phyloP scores from a whole-genome alignment of 2,329 filamentous ascomycete species.

The Fusarium agapanthi region DNA sequence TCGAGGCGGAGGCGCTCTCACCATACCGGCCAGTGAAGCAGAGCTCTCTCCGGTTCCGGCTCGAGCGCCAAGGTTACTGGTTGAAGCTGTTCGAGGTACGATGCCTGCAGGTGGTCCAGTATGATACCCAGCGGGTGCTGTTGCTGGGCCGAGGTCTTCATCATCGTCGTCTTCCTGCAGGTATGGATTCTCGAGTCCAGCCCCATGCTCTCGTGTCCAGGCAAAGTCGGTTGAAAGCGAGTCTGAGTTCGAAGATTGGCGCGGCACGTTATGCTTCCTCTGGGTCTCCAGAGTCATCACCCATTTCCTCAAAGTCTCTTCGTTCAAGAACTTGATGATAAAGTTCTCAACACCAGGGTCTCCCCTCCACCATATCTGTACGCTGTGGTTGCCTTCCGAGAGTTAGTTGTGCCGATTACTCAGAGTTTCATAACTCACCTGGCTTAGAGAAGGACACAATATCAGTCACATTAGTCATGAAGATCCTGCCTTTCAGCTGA shows the following conservation, averaged over 20 bases:
- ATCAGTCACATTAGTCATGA: slow-evolving; percentile 98
- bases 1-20: slow-evolving; percentile 71
- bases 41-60: slow-evolving; percentile 78
- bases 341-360: slow-evolving; percentile 97
- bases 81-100: slow-evolving; percentile 65
- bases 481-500: slow-evolving; percentile 95
- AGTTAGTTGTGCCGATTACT: slow-evolving; percentile 39
- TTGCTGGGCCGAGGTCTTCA: slow-evolving; percentile 57
- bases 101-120: slow-evolving; percentile 40
- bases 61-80: slow-evolving; percentile 76
- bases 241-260: slow-evolving; percentile 58
- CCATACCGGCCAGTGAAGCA: slow-evolving; percentile 64
- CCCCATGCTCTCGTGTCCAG: slow-evolving; percentile 76
- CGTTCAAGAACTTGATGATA: slow-evolving; percentile 89
- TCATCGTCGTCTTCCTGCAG: slow-evolving; percentile 67
- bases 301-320: slow-evolving; percentile 95
- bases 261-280: slow-evolving; percentile 67
- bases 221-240: slow-evolving; percentile 75
- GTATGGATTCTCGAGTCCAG: slow-evolving; percentile 83
- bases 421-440: slow-evolving; percentile 63
- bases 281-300: slow-evolving; percentile 80
- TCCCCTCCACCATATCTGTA: slow-evolving; percentile 99
- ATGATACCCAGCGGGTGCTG: slow-evolving; percentile 49
- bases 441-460: slow-evolving; percentile 88
- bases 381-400: slow-evolving; percentile 81